Evolutionary conservation across 202 grass and related monocot genomes (phyloP).

Genomic region (Zoysia matrella): DNA sequence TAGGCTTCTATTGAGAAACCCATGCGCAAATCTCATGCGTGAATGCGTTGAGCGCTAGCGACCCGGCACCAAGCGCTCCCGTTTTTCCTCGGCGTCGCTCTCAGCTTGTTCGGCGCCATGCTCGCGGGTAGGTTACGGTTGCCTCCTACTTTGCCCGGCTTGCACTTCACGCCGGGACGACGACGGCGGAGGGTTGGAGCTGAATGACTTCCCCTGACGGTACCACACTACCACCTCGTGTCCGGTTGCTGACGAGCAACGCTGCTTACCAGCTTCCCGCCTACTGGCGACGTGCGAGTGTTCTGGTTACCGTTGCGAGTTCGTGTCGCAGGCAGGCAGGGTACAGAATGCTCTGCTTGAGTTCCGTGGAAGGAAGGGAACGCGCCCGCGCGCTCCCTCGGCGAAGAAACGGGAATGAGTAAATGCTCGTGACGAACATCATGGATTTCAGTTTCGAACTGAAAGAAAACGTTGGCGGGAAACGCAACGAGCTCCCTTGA

Average conservation of each 20-base stretch:
- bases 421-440: too few species aligned
- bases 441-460: too few species aligned
- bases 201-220: not conserved
- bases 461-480: slow-evolving; percentile 6
- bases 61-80: not conserved
- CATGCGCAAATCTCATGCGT: too few species aligned
- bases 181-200: not conserved
- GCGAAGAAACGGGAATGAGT: too few species aligned
- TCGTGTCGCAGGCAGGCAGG: too few species aligned
- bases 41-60: not conserved
- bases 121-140: not conserved
- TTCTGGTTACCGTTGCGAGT: too few species aligned
- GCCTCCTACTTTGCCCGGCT: not conserved
- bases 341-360: too few species aligned
- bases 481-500: slow-evolving; percentile 42
- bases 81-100: slow-evolving; percentile 12
- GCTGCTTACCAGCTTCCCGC: not conserved
- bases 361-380: too few species aligned
- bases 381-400: too few species aligned
- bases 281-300: too few species aligned
- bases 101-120: slow-evolving; percentile 27
- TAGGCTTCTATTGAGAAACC: too few species aligned
- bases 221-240: not conserved
- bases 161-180: not conserved
- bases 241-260: slow-evolving; percentile 15